Evolutionary conservation across 176 grass and related monocot genomes (phyloP), one percentile per base, ranked within the genome.

Genomic region (Eragrostis curvula): DNA sequence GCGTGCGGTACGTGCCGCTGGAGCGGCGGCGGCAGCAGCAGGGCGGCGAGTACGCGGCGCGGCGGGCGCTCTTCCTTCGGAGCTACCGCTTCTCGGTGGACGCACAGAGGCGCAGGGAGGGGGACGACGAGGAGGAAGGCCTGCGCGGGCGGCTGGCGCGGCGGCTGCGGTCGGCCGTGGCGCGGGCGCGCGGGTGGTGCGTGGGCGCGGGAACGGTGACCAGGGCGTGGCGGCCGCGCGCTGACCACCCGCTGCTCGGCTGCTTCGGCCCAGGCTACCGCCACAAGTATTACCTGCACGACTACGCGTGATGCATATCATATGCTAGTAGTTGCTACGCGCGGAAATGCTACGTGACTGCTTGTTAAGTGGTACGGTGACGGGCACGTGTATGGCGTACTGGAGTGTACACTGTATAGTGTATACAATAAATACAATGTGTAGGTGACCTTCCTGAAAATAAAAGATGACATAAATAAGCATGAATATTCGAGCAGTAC

Each of bases 21-120:
- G 21, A 85, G 15, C 61, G 47, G 58, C 58, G 58, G 58, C 58
- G 29, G 64, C 72, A 67, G 73, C 73, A n/a, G 24, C 30, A 58
- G 8, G 32, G 28, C n/a, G 30, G 70, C 12, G 85, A 85, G 78
- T 74, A 84, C 64, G 57, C 77, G 81, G 75, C 60, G 67, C 70
- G 82, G 62, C 66, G 88, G 46, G 85, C 88, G 49, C 18, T 78
- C 52, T 93, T 87, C 72, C 62, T 93, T 73, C 91, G 65, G 72
- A 93, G 81, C 73, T 93, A 93, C 85, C 87, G 57, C 73, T 58
- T 93, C 18, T 74, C 86, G 16, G 48, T 32, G 67, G 71, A 11
- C 11, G 70, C 14, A 0, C 18, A 12, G 13, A 14, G 2, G 0
- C 15, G 10, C 11, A 23, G 6, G 1, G 57, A 7, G 0, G 66